Evolutionary conservation across 2,329 filamentous ascomycete species (phyloP).

Genomic region (Monosporascus sp.): DNA sequence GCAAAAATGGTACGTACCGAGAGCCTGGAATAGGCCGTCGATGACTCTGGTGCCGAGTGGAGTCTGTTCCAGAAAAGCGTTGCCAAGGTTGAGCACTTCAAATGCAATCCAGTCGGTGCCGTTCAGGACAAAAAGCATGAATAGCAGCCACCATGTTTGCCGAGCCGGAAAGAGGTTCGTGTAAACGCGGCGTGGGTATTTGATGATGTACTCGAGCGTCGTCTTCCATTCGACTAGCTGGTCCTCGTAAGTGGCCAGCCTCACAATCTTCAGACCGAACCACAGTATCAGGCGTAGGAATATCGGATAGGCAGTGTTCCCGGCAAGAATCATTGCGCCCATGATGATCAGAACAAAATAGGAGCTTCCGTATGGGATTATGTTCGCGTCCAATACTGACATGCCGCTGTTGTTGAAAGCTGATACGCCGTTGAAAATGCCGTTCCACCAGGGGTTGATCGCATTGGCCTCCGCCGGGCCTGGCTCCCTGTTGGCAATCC

Average conservation of each 20-base stretch:
- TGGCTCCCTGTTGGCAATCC: conserved; percentile 49
- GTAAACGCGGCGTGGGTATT: conserved; percentile 54
- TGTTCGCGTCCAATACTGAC: conserved; percentile 61
- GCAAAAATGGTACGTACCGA: conserved; percentile 35
- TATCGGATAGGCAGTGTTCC: conserved; percentile 62
- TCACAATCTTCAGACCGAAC: conserved; percentile 39
- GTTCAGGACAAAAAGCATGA: conserved; percentile 56
- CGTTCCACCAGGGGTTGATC: conserved; percentile 63
- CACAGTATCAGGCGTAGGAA: conserved; percentile 59
- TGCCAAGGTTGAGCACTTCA: conserved; percentile 61
- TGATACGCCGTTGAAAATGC: conserved; percentile 62
- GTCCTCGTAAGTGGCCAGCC: conserved; percentile 31
- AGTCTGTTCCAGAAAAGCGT: conserved; percentile 48
- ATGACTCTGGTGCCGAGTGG: conserved; percentile 50
- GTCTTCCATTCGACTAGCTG: conserved; percentile 38
- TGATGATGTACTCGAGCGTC: conserved; percentile 49
- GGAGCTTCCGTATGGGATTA: conserved; percentile 53
- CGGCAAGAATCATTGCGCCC: conserved; percentile 56
- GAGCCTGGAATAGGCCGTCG: conserved; percentile 61
- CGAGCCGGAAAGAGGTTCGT: conserved; percentile 60
- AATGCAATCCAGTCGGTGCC: conserved; percentile 62
- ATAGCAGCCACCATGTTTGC: conserved; percentile 62
- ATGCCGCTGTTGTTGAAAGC: conserved; percentile 71
- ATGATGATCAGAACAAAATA: conserved; percentile 49
- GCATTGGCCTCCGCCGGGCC: conserved; percentile 47